phyloP scores from a whole-genome alignment of 352 stramenopile species.

The Thraustochytrium striatum region DNA sequence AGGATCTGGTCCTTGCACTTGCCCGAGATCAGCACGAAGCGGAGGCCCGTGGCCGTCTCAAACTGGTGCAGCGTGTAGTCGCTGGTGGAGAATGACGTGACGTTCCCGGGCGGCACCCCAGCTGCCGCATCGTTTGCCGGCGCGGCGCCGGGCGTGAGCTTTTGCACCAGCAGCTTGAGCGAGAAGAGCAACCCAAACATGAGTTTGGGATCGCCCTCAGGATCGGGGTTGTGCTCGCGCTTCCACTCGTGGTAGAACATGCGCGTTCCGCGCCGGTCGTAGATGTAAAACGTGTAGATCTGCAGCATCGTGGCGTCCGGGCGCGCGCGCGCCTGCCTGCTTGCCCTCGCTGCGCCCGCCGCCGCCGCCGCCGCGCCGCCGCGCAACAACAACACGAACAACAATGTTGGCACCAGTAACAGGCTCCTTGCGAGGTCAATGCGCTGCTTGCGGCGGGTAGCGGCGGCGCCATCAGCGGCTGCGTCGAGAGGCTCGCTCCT shows the following conservation, averaged over 20 bases:
- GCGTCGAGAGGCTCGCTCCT: no score
- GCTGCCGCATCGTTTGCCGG: no score
- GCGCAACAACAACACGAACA: not conserved
- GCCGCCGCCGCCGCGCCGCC: no score
- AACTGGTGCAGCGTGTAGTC: slow-evolving; percentile 83
- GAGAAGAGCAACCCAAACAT: slow-evolving; percentile 85
- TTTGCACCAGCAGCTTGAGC: slow-evolving; percentile 61
- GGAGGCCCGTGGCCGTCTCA: slow-evolving; percentile 75
- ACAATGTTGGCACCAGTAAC: no score
- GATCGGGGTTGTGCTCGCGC: slow-evolving; percentile 64
- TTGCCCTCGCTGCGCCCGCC: no score
- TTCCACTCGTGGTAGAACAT: slow-evolving; percentile 85
- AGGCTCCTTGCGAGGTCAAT: no score
- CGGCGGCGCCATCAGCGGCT: no score
- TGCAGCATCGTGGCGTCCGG: not conserved
- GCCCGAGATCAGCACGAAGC: slow-evolving; percentile 80
- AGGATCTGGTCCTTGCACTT: slow-evolving; percentile 63
- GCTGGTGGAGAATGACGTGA: slow-evolving; percentile 77
- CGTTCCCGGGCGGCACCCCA: slow-evolving; percentile 52
- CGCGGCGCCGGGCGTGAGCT: slow-evolving; percentile 45
- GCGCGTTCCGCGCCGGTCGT: slow-evolving; percentile 76
- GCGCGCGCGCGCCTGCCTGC: no score
- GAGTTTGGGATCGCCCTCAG: slow-evolving; percentile 80
- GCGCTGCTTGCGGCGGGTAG: no score
- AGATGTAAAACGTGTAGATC: slow-evolving; percentile 88